Evolutionary conservation across 129 eudicot genomes (phyloP).

Genomic region (Lonicera japonica): DNA sequence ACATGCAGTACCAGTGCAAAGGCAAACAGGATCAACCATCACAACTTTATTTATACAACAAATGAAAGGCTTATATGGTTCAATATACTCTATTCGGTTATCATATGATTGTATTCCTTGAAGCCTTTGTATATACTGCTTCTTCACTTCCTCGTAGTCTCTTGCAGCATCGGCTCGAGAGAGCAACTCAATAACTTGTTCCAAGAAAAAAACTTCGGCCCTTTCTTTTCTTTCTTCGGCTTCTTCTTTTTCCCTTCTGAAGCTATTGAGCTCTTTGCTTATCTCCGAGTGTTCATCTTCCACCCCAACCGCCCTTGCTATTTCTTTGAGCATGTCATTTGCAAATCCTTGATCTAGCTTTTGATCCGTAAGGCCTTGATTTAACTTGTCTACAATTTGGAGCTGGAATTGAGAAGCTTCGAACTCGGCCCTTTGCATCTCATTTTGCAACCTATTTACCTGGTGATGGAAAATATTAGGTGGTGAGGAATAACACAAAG

Average conservation of each 20-base stretch:
- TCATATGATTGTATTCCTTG: conserved; percentile 39
- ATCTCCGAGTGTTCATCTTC: conserved; percentile 44
- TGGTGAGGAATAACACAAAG: no score
- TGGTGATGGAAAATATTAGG: no score
- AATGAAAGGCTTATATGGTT: conserved; percentile 50
- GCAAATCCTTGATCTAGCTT: conserved; percentile 47
- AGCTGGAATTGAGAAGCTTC: conserved; percentile 36
- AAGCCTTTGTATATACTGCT: conserved; percentile 43
- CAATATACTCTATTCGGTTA: conserved; percentile 33
- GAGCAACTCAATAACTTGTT: conserved; percentile 50
- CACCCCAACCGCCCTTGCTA: conserved; percentile 57
- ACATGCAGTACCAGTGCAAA: conserved; percentile 57
- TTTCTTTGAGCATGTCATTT: conserved; percentile 45
- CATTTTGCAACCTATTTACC: conserved; percentile 39
- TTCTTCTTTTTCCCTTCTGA: conserved; percentile 55
- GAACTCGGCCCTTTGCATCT: conserved; percentile 56
- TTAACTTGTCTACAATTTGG: conserved; percentile 42
- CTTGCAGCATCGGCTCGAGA: conserved; percentile 72
- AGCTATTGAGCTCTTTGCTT: conserved; percentile 41
- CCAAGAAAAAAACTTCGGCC: conserved; percentile 54
- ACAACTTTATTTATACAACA: conserved; percentile 48
- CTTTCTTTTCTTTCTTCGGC: conserved; percentile 57
- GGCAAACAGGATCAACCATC: conserved; percentile 66
- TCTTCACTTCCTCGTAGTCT: conserved; percentile 46
- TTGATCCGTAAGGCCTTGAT: conserved; percentile 39